Conservation (phyloP, 2,329 filamentous ascomycete genomes). For the Clonostachys solani region DNA sequence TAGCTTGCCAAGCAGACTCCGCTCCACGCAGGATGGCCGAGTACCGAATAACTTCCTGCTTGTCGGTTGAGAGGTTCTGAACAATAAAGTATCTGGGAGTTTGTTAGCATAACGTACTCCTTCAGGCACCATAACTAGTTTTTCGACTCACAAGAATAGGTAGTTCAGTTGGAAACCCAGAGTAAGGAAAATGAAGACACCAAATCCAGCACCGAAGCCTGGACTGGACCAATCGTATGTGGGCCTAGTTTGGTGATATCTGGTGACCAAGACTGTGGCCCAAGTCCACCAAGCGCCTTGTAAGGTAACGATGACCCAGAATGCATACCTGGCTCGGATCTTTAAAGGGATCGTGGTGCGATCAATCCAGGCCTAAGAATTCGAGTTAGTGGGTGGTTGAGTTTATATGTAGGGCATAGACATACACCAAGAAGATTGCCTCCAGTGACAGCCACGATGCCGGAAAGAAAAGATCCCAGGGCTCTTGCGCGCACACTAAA, state of each 20-base stretch:
- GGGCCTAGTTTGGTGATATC: conserved; percentile 51
- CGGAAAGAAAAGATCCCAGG: conserved; percentile 66
- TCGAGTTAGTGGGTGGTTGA: too few species aligned
- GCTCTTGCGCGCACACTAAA: conserved; percentile 67
- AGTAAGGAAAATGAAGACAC: conserved; percentile 63
- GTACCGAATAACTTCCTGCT: conserved; percentile 64
- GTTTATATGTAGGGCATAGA: conserved; percentile 6
- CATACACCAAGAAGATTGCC: conserved; percentile 62
- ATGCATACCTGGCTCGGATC: conserved; percentile 47
- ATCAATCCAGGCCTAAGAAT: conserved; percentile 49
- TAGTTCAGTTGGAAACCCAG: conserved; percentile 71
- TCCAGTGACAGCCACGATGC: conserved; percentile 59
- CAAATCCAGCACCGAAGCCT: conserved; percentile 64
- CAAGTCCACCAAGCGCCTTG: conserved; percentile 72
- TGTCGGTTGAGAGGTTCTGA: conserved; percentile 55
- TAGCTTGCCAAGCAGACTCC: conserved; percentile 68
- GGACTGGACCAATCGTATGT: conserved; percentile 61
- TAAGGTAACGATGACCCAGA: conserved; percentile 46
- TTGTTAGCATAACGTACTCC: neutral
- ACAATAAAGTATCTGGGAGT: conserved; percentile 61
- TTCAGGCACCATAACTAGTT: too few species aligned
- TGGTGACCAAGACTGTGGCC: conserved; percentile 61
- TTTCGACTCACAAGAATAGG: conserved; percentile 53
- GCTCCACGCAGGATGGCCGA: conserved; percentile 65
- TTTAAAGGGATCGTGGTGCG: conserved; percentile 48